Conservation (phyloP, 2,329 filamentous ascomycete species). For the Bimuria novae-zelandiae region DNA sequence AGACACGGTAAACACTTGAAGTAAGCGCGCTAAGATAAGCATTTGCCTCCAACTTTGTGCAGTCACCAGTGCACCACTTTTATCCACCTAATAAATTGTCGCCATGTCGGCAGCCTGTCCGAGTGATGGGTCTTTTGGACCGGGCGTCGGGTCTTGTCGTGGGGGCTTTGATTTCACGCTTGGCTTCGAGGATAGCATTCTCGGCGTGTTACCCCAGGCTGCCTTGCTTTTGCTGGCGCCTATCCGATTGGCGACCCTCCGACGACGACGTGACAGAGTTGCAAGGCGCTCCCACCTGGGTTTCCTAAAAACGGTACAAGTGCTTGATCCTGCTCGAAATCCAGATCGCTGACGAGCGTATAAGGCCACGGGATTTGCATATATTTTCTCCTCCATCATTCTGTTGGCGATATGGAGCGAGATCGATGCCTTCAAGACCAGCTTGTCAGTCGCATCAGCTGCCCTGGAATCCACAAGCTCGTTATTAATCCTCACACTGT, state of each 20-base stretch:
- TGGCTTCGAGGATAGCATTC: constrained; percentile 33
- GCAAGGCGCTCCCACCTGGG: constrained; percentile 23
- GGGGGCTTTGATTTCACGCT: constrained; percentile 37
- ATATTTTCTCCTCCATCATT: constrained; percentile 26
- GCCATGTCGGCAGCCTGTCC: constrained; percentile 21
- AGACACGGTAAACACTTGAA: too few relatives aligned
- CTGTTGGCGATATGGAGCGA: constrained; percentile 27
- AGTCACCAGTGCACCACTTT: background rate
- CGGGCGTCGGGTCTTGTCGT: constrained; percentile 24
- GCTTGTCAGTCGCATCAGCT: constrained; percentile 24
- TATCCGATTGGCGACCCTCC: constrained; percentile 30
- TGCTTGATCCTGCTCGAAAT: background rate
- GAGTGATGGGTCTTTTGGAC: constrained; percentile 29
- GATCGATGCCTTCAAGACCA: constrained; percentile 23
- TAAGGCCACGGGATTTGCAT: constrained; percentile 18
- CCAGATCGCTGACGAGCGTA: background rate
- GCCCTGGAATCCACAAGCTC: constrained; percentile 27
- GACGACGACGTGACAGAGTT: constrained; percentile 21
- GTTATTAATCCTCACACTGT: constrained; percentile 23
- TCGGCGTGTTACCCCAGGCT: constrained; percentile 30
- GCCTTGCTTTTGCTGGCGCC: constrained; percentile 30
- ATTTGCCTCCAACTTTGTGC: too few relatives aligned
- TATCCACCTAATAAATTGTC: constrained; percentile 8
- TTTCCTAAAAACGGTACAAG: constrained; percentile 22
- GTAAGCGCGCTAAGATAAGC: too few relatives aligned